phyloP scores from a whole-genome alignment of 2,329 filamentous ascomycete genomes.

The Venturia aucupariae region DNA sequence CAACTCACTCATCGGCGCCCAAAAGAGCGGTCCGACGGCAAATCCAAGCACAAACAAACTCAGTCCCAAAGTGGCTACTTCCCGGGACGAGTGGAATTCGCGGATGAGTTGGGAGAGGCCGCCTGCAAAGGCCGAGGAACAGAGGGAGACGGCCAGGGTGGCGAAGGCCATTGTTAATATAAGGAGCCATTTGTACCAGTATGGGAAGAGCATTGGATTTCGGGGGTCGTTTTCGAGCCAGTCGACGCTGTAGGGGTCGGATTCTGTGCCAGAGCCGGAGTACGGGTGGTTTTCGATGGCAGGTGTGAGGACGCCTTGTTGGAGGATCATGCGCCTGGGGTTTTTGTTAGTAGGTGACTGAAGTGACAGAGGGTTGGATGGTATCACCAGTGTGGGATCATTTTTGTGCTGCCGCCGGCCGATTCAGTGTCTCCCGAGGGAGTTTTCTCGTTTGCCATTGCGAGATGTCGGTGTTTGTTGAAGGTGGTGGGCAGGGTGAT shows the following conservation, averaged over 20 bases:
- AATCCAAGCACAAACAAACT: slow-evolving; percentile 37
- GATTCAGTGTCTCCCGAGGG: neutral
- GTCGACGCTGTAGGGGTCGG: slow-evolving; percentile 37
- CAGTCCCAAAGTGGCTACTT: slow-evolving; percentile 32
- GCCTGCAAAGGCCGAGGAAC: slow-evolving; percentile 33
- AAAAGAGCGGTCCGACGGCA: slow-evolving; percentile 28
- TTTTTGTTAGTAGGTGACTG: slow-evolving; percentile 15
- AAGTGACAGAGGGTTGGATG: neutral
- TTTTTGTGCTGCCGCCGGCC: neutral
- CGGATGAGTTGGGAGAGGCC: slow-evolving; percentile 30
- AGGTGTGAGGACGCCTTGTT: slow-evolving; percentile 29
- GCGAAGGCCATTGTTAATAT: slow-evolving; percentile 33
- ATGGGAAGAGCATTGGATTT: slow-evolving; percentile 34
- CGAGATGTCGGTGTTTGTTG: neutral
- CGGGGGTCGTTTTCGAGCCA: slow-evolving; percentile 39
- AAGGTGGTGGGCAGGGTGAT: neutral
- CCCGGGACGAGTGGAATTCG: slow-evolving; percentile 31
- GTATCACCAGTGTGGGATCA: neutral
- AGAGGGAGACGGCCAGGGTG: slow-evolving; percentile 35
- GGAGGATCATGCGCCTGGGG: slow-evolving; percentile 27
- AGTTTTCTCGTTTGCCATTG: neutral
- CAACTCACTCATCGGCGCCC: slow-evolving; percentile 14
- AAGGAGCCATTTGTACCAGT: slow-evolving; percentile 33
- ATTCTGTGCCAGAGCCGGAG: slow-evolving; percentile 33
- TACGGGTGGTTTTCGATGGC: slow-evolving; percentile 32